phyloP scores from a whole-genome alignment of 345 rosid genomes.

The Mallotus nudiflorus region DNA sequence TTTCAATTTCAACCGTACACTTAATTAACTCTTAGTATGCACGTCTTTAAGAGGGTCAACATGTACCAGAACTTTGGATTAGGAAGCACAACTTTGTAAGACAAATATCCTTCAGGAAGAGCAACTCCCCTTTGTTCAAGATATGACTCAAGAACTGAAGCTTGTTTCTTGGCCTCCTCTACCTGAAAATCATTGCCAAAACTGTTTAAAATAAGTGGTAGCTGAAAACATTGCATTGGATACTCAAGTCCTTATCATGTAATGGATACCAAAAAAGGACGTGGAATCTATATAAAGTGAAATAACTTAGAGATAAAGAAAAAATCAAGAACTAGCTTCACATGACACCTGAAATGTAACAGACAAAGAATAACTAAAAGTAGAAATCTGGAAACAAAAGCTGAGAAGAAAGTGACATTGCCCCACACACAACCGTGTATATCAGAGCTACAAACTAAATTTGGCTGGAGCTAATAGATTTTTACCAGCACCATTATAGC shows the following conservation, averaged over 20 bases:
- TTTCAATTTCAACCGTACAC: background rate
- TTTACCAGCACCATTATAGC: background rate
- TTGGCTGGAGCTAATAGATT: background rate
- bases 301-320: background rate
- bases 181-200: slow-evolving; percentile 41
- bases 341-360: no score
- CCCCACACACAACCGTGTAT: no score
- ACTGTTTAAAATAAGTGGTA: background rate
- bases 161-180: slow-evolving; percentile 55
- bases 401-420: no score
- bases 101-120: slow-evolving; percentile 76
- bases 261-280: background rate
- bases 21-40: background rate
- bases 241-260: background rate
- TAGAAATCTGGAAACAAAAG: background rate
- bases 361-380: no score
- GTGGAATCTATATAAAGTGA: background rate
- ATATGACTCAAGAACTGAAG: slow-evolving; percentile 78
- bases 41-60: background rate
- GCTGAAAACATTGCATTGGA: background rate
- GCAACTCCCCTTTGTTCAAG: slow-evolving; percentile 85
- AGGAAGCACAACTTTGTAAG: slow-evolving; percentile 84
- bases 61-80: slow-evolving; percentile 82
- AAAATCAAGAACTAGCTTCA: background rate
- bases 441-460: background rate